phyloP scores from a whole-genome alignment of 1,139 yeast species.

The Pichia norvegensis region DNA sequence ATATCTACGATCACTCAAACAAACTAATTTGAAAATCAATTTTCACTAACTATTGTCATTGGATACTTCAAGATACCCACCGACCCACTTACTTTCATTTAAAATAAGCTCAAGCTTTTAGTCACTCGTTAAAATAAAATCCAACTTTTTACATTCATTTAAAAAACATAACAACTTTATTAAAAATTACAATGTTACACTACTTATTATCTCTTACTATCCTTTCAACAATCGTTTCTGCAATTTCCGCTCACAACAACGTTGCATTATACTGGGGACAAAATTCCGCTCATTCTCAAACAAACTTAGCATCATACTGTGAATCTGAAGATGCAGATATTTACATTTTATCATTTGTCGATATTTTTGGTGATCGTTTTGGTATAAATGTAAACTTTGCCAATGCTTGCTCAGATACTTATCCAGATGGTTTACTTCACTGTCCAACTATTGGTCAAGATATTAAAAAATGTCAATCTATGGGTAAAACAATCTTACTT shows the following conservation, averaged over 20 bases:
- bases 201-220: slow-evolving; percentile 1
- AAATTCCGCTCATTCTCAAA: slow-evolving; percentile 69
- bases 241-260: slow-evolving; percentile 40
- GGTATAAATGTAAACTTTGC: slow-evolving; percentile 59
- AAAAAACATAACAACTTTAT: background rate
- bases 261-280: slow-evolving; percentile 93
- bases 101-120: background rate
- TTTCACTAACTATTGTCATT: no score
- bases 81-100: background rate
- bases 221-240: slow-evolving; percentile 7
- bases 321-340: slow-evolving; percentile 62
- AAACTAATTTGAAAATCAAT: no score
- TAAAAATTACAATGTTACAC: background rate
- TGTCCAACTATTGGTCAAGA: slow-evolving; percentile 66
- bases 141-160: slow-evolving; percentile 1
- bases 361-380: slow-evolving; percentile 45
- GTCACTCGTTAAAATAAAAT: background rate
- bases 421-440: slow-evolving; percentile 46
- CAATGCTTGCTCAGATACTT: slow-evolving; percentile 50
- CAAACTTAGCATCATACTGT: slow-evolving; percentile 61
- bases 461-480: slow-evolving; percentile 70
- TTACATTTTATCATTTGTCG: slow-evolving; percentile 62
- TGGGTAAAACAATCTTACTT: slow-evolving; percentile 69
- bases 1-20: background rate
- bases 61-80: background rate